These are phyloP conservation scores for Oryza meridionalis DNA, from an alignment of 176 grass and related monocot genomes.

Conservation along the genomic window DNA sequence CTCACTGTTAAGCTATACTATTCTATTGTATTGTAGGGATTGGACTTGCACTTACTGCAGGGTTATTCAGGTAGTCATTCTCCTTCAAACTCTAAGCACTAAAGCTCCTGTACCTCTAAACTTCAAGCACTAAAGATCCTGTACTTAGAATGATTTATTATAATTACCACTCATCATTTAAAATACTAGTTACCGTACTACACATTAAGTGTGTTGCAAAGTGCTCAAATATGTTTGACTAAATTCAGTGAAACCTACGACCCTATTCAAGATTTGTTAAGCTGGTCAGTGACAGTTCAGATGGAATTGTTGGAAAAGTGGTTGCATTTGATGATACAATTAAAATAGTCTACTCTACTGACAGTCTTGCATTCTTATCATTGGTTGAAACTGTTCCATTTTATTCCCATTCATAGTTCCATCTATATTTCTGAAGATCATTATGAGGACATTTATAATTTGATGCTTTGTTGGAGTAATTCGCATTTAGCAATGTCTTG, in stretches of 20 bases:
- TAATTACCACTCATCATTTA: neutral
- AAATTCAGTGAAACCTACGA: neutral
- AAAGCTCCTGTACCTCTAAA: slow-evolving; percentile 25
- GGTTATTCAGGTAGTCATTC: slow-evolving; percentile 69
- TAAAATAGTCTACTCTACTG: slow-evolving; percentile 17
- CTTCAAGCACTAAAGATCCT: slow-evolving; percentile 16
- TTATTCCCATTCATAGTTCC: slow-evolving; percentile 21
- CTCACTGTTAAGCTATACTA: slow-evolving; percentile 29
- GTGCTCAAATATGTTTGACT: neutral
- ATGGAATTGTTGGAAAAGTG: slow-evolving; percentile 5
- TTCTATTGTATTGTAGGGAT: slow-evolving; percentile 67
- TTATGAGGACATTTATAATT: neutral
- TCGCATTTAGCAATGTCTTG: neutral
- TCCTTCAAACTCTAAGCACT: slow-evolving; percentile 16
- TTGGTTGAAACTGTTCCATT: slow-evolving; percentile 33
- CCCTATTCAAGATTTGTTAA: slow-evolving; percentile 9
- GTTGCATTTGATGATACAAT: slow-evolving; percentile 25
- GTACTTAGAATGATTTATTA: slow-evolving; percentile 13
- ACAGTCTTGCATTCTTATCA: slow-evolving; percentile 6
- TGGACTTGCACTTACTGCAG: slow-evolving; percentile 95
- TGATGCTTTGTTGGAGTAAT: neutral
- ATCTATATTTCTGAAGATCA: neutral
- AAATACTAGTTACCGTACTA: slow-evolving; percentile 12
- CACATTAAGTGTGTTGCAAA: slow-evolving; percentile 23
- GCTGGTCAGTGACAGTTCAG: neutral